Conservation (phyloP, 129 eudicot genomes). For the Gnaphalium uliginosum region DNA sequence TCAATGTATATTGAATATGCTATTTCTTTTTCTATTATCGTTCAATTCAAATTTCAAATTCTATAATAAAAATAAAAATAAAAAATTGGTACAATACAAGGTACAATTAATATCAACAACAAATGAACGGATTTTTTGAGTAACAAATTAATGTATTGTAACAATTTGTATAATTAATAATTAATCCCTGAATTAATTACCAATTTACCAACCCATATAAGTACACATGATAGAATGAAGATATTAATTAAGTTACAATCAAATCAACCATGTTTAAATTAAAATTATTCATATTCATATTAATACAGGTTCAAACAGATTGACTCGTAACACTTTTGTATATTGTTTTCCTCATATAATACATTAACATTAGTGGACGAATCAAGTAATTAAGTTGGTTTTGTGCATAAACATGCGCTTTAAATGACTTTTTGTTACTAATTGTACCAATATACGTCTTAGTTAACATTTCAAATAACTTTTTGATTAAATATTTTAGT, state of each 20-base stretch:
- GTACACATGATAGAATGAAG: background rate
- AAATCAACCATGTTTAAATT: background rate
- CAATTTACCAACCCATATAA: background rate
- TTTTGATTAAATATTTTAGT: background rate
- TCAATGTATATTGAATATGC: conserved; percentile 21
- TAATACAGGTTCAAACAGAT: background rate
- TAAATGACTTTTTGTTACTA: background rate
- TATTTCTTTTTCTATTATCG: background rate
- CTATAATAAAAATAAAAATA: background rate
- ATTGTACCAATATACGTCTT: background rate
- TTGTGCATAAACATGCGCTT: background rate
- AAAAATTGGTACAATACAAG: too few species aligned
- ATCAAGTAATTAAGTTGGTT: background rate
- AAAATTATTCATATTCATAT: background rate
- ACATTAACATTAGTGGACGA: background rate
- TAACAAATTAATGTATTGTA: background rate
- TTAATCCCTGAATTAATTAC: background rate
- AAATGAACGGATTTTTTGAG: too few species aligned
- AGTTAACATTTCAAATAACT: background rate
- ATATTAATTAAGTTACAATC: background rate
- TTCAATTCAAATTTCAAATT: background rate
- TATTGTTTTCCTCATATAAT: background rate
- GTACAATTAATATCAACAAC: too few species aligned
- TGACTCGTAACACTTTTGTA: background rate
- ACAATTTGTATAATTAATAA: background rate